phyloP scores from a whole-genome alignment of 1,284 basidiomycete species.

The Sanghuangporus sanghuang region DNA sequence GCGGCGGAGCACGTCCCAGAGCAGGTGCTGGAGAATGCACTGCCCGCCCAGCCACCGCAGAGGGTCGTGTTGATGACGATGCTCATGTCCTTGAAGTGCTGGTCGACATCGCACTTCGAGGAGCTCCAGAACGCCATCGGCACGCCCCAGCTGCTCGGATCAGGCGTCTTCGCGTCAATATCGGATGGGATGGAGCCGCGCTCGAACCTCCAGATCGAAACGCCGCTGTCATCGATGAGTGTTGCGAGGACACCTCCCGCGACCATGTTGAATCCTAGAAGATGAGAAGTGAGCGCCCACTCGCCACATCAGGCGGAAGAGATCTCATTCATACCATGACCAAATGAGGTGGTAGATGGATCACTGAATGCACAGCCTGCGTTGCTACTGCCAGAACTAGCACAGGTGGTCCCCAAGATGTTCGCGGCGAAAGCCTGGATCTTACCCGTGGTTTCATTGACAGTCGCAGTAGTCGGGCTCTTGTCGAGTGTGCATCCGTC shows the following conservation, averaged over 20 bases:
- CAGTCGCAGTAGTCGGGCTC: slow-evolving; percentile 24
- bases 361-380: slow-evolving; percentile 65
- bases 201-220: slow-evolving; percentile 77
- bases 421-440: slow-evolving; percentile 28
- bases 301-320: neutral
- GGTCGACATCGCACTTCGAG: slow-evolving; percentile 53
- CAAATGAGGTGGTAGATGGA: slow-evolving; percentile 51
- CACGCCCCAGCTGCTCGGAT: slow-evolving; percentile 61
- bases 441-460: slow-evolving; percentile 13
- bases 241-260: slow-evolving; percentile 77
- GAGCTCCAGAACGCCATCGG: slow-evolving; percentile 65
- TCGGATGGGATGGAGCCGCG: slow-evolving; percentile 65
- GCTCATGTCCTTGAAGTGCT: slow-evolving; percentile 67
- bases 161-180: slow-evolving; percentile 50
- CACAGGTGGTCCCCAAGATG: slow-evolving; percentile 40
- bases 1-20: slow-evolving; percentile 60
- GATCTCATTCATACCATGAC: slow-evolving; percentile 33
- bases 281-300: neutral
- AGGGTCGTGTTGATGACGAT: slow-evolving; percentile 67
- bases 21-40: slow-evolving; percentile 38
- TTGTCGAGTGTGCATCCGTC: slow-evolving; percentile 49
- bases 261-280: slow-evolving; percentile 48
- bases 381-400: slow-evolving; percentile 44
- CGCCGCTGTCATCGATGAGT: slow-evolving; percentile 60
- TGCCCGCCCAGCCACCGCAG: slow-evolving; percentile 66